Base-by-base conservation (phyloP, 306 rosid genomes). In the Mimosa pudica region DNA sequence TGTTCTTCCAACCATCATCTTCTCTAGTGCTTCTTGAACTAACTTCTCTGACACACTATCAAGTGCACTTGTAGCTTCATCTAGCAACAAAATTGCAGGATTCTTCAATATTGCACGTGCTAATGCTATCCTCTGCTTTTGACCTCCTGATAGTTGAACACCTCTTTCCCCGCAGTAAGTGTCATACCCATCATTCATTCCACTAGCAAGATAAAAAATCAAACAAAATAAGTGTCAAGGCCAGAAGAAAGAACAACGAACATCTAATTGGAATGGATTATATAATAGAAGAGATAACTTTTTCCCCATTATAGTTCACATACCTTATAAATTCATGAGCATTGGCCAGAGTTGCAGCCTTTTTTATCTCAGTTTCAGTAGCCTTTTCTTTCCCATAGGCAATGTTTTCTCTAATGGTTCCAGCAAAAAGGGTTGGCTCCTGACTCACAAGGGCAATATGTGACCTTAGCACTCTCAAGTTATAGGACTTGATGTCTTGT, bases 301-400 rank as follows among this genome's bases (percentile, higher is more conserved):
- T 48, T 38, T 2, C 20, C 45, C 13, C 14, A 45, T 35, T 30
- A 12, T 38, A 65, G 71, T 41, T 74, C 13, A 54, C 84, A 0
- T 89, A 92, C 98, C 98, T 88, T 86, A 88, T 83, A 81, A 94
- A 94, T 73, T 94, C 98, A 67, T 92, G 98, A 81, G 98, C 97
- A 83, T 92, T 92, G 60, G 98, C 98, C 48, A 85, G 84, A 81
- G 87, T 68, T 46, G 97, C 97, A 77, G 95, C 98, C 74, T 82
- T 86, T 87, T 86, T 86, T 33, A 94, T 89, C 90, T 94, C 97
- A 16, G 97, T 81, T 83, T 92, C 95, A 45, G 62, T 51, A 8
- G 95, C 85, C 1, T 89, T 84, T 70, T 80, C 93, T 83, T 90
- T 91, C 48, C 98, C 97, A 63, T 91, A 91, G 32, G 90, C 86